Evolutionary conservation across 805 yeast genomes (phyloP).

Genomic region (Candida golubevii): DNA sequence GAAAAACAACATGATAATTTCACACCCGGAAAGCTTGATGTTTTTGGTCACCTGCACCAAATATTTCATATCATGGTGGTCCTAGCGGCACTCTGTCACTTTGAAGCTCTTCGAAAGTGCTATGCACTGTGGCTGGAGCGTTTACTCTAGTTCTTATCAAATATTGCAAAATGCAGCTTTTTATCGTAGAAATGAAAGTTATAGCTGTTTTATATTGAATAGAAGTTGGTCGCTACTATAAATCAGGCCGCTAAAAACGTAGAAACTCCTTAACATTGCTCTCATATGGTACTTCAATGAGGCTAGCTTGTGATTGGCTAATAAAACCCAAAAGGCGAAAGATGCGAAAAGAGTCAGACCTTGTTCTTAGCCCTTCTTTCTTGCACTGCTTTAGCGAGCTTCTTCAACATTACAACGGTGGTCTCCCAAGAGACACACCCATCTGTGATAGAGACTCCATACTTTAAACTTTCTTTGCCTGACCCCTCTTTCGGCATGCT

Average conservation of each 20-base stretch:
- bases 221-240: too few relatives aligned
- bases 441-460: slow-evolving; percentile 96
- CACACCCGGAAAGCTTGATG: slow-evolving; percentile 31
- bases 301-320: too few relatives aligned
- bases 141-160: too few relatives aligned
- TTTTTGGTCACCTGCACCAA: slow-evolving; percentile 81
- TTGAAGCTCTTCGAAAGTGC: slow-evolving; percentile 45
- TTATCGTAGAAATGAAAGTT: too few relatives aligned
- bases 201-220: too few relatives aligned
- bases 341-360: too few relatives aligned
- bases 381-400: slow-evolving; percentile 75
- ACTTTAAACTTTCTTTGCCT: slow-evolving; percentile 69
- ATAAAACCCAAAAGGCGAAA: too few relatives aligned
- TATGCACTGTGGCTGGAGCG: slow-evolving; percentile 25
- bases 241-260: too few relatives aligned
- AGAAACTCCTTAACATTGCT: too few relatives aligned
- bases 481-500: slow-evolving; percentile 59
- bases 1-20: background rate
- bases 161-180: too few relatives aligned
- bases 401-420: slow-evolving; percentile 67
- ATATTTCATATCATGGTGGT: slow-evolving; percentile 77
- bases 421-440: slow-evolving; percentile 92
- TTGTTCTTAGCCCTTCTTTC: slow-evolving; percentile 39
- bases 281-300: too few relatives aligned
- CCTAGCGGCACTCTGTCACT: slow-evolving; percentile 70